These are phyloP conservation scores for Ananas comosus DNA, from an alignment of 176 grass and related monocot species.

Conservation along the genomic window DNA sequence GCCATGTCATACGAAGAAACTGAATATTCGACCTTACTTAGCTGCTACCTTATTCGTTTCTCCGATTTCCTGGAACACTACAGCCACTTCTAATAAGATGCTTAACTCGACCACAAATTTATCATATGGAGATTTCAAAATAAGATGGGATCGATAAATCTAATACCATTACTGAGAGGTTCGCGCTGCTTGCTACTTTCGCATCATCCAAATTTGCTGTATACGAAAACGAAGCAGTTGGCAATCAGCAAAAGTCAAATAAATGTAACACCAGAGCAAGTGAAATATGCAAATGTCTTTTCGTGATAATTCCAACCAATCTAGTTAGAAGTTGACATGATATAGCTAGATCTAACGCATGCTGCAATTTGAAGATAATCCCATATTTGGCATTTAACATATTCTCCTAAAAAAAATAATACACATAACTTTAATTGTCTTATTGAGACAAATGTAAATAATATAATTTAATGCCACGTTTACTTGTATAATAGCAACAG, in stretches of 20 bases:
- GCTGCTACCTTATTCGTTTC: conserved; percentile 46
- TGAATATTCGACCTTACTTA: conserved; percentile 14
- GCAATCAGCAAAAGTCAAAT: neutral
- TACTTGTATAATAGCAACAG: no score
- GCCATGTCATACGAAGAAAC: conserved; percentile 30
- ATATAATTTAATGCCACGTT: no score
- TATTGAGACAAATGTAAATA: no score
- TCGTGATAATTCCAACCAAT: neutral
- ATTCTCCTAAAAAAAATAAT: no score
- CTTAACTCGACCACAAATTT: neutral
- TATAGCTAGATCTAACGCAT: no score
- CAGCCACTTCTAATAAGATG: neutral
- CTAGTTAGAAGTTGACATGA: no score
- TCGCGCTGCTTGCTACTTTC: neutral
- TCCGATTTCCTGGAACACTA: conserved; percentile 26
- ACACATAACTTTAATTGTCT: no score
- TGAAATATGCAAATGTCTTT: neutral
- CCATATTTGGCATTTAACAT: no score
- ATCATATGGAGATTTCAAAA: neutral
- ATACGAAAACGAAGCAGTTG: neutral
- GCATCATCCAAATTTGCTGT: neutral
- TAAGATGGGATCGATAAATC: no score
- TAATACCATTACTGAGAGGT: conserved; percentile 13
- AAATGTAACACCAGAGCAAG: neutral
- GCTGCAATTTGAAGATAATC: no score